A percentile compares a stretch with the other conserved stretches of the same genome.
Evolutionary conservation across 345 rosid species (phyloP).

Genomic region (Acer yangbiense): DNA sequence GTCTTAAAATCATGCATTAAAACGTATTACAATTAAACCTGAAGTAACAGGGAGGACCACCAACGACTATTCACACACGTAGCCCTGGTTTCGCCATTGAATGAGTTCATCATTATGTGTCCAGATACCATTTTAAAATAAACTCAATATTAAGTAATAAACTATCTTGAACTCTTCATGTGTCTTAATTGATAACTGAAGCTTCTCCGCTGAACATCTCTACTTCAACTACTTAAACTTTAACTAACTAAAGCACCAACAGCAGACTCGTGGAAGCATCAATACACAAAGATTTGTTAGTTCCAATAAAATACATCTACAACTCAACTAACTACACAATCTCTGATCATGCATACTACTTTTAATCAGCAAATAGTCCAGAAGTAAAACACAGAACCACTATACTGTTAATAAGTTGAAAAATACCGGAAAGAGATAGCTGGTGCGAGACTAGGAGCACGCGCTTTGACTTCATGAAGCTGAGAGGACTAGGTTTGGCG

Average conservation of each 20-base stretch:
- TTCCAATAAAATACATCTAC: background rate
- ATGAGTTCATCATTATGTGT: background rate
- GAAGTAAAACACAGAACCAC: background rate
- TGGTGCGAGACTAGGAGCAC: constrained; percentile 51
- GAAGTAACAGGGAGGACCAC: background rate
- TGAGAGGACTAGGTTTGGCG: constrained; percentile 37
- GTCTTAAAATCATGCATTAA: background rate
- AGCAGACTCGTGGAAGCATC: no score
- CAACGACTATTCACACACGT: background rate
- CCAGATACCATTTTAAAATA: no score
- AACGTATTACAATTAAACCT: background rate
- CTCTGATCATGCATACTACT: background rate
- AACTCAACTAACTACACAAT: background rate
- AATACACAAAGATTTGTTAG: background rate
- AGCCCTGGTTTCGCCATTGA: background rate
- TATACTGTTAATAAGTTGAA: background rate
- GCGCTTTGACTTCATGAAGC: constrained; percentile 50
- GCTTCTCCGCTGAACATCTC: background rate
- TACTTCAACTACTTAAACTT: background rate
- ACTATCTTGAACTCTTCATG: background rate
- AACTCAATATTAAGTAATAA: background rate
- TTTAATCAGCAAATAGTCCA: background rate
- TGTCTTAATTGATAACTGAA: background rate
- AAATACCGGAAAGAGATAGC: constrained; percentile 48
- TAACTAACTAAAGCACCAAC: background rate